Conservation (phyloP, 2,329 filamentous ascomycete species). For the Rutstroemia sp. region DNA sequence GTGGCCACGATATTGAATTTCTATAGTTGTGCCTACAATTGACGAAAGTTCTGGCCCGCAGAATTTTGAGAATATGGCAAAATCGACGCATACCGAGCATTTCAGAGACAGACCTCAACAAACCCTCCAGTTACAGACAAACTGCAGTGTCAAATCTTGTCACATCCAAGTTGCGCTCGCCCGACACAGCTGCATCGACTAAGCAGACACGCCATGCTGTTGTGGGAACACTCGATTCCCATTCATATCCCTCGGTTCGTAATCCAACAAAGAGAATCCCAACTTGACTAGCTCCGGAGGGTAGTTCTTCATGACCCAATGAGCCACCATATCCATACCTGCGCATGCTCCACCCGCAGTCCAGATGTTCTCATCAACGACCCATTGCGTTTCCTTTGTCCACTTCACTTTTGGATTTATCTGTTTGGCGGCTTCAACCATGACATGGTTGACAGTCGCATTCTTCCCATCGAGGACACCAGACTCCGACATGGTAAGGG, state of each 20-base stretch:
- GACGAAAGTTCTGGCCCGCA: too few relatives aligned
- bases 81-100: too few relatives aligned
- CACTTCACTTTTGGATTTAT: conserved; percentile 36
- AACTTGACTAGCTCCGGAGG: conserved; percentile 15
- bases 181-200: too few relatives aligned
- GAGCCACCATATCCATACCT: conserved; percentile 33
- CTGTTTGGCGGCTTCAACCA: conserved; percentile 26
- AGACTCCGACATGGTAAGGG: conserved; percentile 26
- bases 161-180: too few relatives aligned
- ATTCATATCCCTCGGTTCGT: conserved; percentile 22
- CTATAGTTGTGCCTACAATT: too few relatives aligned
- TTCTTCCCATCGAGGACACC: conserved; percentile 36
- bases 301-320: conserved; percentile 22
- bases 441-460: conserved; percentile 37
- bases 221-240: conserved; percentile 27
- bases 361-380: conserved; percentile 40
- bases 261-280: conserved; percentile 17
- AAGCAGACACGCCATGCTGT: conserved; percentile 7
- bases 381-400: conserved; percentile 36
- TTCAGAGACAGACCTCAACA: too few relatives aligned
- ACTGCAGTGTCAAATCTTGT: too few relatives aligned
- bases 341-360: conserved; percentile 38
- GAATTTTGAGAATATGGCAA: too few relatives aligned
- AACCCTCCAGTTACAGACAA: too few relatives aligned
- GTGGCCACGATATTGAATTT: too few relatives aligned